Base-by-base conservation (phyloP, 768 basidiomycete genomes). In the Sistotremastrum suecicum region DNA sequence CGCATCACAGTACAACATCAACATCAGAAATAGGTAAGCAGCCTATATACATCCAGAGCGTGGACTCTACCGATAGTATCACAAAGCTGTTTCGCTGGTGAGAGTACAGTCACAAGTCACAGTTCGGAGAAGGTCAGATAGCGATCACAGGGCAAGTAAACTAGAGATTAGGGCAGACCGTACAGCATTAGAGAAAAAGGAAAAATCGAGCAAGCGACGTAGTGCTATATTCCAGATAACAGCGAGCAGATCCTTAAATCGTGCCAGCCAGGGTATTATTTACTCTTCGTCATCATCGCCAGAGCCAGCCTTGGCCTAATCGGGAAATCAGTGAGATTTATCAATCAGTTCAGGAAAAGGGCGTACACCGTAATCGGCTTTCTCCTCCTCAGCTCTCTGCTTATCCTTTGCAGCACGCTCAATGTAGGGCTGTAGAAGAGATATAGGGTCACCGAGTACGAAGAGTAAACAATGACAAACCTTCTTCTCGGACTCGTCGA, bases 401-500 rank as follows among this genome's bases (percentile, higher is more conserved):
- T 95, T 97, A 67, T 97, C 92, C 46, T 73, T 71, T 37, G 80
- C 76, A 41, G 94, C 92, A 62, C 83, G 76, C 45, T 89, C 84
- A 48, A 83, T 54, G 68, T 94, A 98, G 10, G 89, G 90, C 90
- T 92, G 50, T 32, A 48, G 5, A 50, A 45, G 56, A 30, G 35
- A 39, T 41, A 47, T 47, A 50, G 48, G 43, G 32, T 4, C 20
- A 45, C 10, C 10, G 7, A 36, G 34, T 32, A 37, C 29, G 10
- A 45, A 12, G 37, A 37, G 42, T 33, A 48, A 29, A 44, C 28
- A 39, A 5, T 11, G n/a, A 59, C 65, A 39, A 43, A 86, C 89
- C 76, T 86, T 87, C 72, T 90, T 94, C 70, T 95, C 90, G 34
- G 75, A 75, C 4, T 90, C 88, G 45, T 78, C 78, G 56, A 95